Conservation (phyloP, 176 grass and related monocot genomes). For the Dactylis glomerata region DNA sequence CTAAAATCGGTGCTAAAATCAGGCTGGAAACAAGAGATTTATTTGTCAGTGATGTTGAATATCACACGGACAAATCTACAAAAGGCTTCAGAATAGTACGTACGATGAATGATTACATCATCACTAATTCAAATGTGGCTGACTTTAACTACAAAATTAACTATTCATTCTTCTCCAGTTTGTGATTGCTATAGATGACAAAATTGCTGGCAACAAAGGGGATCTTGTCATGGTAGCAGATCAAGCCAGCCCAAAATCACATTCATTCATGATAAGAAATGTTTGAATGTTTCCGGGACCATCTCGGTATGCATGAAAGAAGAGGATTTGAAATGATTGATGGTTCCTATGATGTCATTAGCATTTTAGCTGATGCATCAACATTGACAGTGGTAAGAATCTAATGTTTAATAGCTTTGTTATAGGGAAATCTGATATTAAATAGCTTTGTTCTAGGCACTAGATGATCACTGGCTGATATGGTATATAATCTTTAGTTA, state of each 20-base stretch:
- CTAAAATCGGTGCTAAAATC: no score
- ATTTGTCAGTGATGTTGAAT: no score
- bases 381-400: slow-evolving; percentile 73
- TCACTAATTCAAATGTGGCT: background rate
- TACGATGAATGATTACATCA: no score
- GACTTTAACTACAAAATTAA: slow-evolving; percentile 32
- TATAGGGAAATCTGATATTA: background rate
- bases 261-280: slow-evolving; percentile 85
- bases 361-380: slow-evolving; percentile 50
- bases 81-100: no score
- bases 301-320: slow-evolving; percentile 85
- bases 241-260: slow-evolving; percentile 36
- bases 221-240: slow-evolving; percentile 77
- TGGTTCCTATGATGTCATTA: slow-evolving; percentile 85
- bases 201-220: slow-evolving; percentile 59
- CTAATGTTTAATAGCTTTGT: background rate
- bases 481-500: background rate
- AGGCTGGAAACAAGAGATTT: no score
- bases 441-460: background rate
- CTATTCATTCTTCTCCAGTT: slow-evolving; percentile 75
- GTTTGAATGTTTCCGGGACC: slow-evolving; percentile 75
- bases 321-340: slow-evolving; percentile 69
- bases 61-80: no score
- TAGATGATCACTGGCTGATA: background rate
- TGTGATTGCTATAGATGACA: slow-evolving; percentile 91